A percentile compares a stretch with the other conserved stretches of the same genome.
Conservation (phyloP, 108 stramenopile species). For the Cyclotella atomus region DNA sequence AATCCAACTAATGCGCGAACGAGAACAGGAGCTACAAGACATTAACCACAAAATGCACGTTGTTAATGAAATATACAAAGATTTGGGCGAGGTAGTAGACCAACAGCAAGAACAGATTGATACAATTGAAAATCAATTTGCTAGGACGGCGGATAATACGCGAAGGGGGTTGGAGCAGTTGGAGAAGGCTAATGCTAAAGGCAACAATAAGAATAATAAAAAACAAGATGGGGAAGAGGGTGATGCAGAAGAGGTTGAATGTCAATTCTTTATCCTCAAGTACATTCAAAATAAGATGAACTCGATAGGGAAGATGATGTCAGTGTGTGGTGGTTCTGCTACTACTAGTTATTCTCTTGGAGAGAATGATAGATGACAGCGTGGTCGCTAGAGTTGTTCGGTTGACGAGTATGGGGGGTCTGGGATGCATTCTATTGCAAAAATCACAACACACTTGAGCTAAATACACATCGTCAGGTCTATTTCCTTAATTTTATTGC, state of each 20-base stretch:
- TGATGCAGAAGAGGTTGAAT: conserved; percentile 6
- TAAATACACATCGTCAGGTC: too few relatives aligned
- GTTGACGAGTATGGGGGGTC: too few relatives aligned
- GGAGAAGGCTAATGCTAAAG: conserved; percentile 27
- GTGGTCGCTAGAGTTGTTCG: too few relatives aligned
- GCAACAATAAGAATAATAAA: conserved; percentile 4
- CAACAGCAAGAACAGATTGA: conserved; percentile 44
- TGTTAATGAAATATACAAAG: conserved; percentile 45
- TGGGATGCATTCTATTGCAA: too few relatives aligned
- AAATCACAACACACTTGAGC: too few relatives aligned
- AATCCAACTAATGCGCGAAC: conserved; percentile 32
- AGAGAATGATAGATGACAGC: conserved; percentile 9
- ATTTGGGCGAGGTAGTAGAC: conserved; percentile 35
- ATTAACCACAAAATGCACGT: conserved; percentile 39
- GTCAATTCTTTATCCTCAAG: conserved; percentile 19
- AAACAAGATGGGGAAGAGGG: not conserved
- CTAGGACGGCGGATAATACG: conserved; percentile 11
- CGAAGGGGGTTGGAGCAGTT: conserved; percentile 30
- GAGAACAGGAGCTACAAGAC: conserved; percentile 34
- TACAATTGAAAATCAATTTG: conserved; percentile 22
- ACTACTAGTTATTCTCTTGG: conserved; percentile 29
- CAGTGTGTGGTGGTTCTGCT: conserved; percentile 32
- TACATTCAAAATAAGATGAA: conserved; percentile 15
- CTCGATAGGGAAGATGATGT: conserved; percentile 23
- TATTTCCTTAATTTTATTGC: too few relatives aligned